Percentiles rank a stretch among this genome's conserved stretches.
phyloP scores from a whole-genome alignment of 1,284 basidiomycete genomes.

The Naganishia cerealis region DNA sequence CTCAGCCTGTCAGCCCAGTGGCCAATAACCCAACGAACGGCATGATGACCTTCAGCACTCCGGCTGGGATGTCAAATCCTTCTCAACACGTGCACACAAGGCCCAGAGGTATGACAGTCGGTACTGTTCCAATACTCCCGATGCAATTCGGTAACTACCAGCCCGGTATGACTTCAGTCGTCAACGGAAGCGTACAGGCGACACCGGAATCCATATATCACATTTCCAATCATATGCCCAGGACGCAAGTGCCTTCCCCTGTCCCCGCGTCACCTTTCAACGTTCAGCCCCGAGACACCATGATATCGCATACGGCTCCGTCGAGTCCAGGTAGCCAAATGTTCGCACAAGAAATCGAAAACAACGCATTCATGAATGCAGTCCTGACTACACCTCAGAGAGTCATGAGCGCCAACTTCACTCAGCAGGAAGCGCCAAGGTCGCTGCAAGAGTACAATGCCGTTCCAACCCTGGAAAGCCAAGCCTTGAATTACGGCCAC shows the following conservation, averaged over 20 bases:
- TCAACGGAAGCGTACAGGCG: conserved; percentile 15
- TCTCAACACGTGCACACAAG: conserved; percentile 7
- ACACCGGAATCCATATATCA: conserved; percentile 14
- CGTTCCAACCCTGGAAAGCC: conserved; percentile 30
- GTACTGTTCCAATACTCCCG: conserved; percentile 14
- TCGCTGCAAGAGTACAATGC: conserved; percentile 23
- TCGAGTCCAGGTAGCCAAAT: conserved; percentile 16
- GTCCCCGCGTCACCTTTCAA: conserved; percentile 12
- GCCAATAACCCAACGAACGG: conserved; percentile 9
- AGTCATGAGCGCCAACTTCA: background rate
- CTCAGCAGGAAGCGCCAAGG: conserved; percentile 11
- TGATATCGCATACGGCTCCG: conserved; percentile 10
- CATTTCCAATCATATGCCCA: conserved; percentile 8
- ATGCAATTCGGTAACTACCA: conserved; percentile 14
- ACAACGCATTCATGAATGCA: conserved; percentile 22
- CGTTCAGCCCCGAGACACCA: conserved; percentile 4
- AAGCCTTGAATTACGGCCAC: conserved; percentile 27
- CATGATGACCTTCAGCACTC: conserved; percentile 13
- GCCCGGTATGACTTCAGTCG: background rate
- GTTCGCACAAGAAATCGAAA: conserved; percentile 7
- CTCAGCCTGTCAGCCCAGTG: conserved; percentile 15
- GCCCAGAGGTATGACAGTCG: conserved; percentile 22
- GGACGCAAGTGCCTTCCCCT: conserved; percentile 19
- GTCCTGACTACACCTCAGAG: conserved; percentile 20
- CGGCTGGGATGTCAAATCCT: conserved; percentile 12